Base-by-base conservation (phyloP, 2,329 filamentous ascomycete genomes). In the Davidsoniella australis region DNA sequence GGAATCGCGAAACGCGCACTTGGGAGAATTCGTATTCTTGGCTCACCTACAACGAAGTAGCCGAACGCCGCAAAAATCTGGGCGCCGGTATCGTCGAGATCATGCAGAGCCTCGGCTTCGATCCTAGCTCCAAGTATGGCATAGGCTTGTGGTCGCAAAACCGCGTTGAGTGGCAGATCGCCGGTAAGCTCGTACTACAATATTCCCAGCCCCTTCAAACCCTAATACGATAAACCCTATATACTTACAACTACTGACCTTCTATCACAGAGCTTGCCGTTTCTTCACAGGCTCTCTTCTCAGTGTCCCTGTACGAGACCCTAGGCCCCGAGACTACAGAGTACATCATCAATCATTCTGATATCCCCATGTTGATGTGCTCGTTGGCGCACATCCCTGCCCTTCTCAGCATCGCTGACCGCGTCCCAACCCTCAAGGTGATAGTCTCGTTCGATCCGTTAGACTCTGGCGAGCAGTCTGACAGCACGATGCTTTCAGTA, bases 261-360 rank as follows among this genome's bases (percentile, higher is more conserved):
- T 14, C 24, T 12, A 6, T 18, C 36, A 17, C 2, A 85, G 89
- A 96, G 69, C 68, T 96, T 60, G 91, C 78, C 38, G 80, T 84
- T 61, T 78, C 85, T 67, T 91, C 87, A 10, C 91, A 96, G 64
- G 77, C 82, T 6, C 76, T 96, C 26, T 96, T 74, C 66, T 85
- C 82, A 18, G 87, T 98, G 49, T 94, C 89, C 4, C 80, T 98
- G 46, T 98, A 98, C 69, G 91, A 96, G 64, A 95, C 89, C 10
- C 76, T 98, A 4, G 89, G 89, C 8, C 82, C 89, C 10, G 85
- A 94, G 56, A 78, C 88, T 2, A 88, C 85, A 51, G 87, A 96
- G 66, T 96, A 85, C 67, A 95, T 98, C 64, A 82, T 96, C 68
- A 93, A 93, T 65, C 89, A 96, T 63, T 78, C 86, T 49, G 73